Evolutionary conservation across 768 basidiomycete species (phyloP).

Genomic region (Polyporus arcularius): DNA sequence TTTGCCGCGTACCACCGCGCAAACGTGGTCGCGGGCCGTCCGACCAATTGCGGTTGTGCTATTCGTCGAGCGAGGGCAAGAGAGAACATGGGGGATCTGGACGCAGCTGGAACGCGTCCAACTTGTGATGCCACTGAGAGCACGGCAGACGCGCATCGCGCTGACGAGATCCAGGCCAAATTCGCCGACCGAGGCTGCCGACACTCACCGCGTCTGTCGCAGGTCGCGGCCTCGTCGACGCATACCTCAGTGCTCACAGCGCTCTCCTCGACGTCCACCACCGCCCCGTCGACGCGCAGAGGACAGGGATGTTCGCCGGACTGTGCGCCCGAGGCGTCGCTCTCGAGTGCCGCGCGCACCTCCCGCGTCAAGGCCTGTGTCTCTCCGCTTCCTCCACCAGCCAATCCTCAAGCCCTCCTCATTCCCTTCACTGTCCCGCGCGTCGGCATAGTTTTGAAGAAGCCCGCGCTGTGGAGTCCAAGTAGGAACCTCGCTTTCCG

Average conservation of each 20-base stretch:
- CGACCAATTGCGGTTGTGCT: constrained; percentile 12
- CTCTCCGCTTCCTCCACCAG: constrained; percentile 10
- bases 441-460: not conserved
- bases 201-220: not conserved
- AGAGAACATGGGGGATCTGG: constrained; percentile 27
- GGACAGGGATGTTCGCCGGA: constrained; percentile 14
- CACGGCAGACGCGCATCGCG: constrained; percentile 3
- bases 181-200: not conserved
- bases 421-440: not conserved
- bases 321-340: constrained; percentile 18
- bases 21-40: not conserved
- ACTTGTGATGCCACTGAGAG: not conserved
- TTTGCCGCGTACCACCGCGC: constrained; percentile 9
- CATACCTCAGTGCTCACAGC: not conserved
- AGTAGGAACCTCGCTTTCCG: constrained; percentile 11
- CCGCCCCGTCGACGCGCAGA: not conserved
- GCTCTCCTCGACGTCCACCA: constrained; percentile 5
- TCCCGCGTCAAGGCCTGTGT: constrained; percentile 6
- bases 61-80: constrained; percentile 24
- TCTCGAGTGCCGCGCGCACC: constrained; percentile 15
- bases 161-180: constrained; percentile 1
- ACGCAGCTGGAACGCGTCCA: constrained; percentile 5
- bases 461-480: not conserved
- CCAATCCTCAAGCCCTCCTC: not conserved
- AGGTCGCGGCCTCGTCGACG: too few relatives aligned